Evolutionary conservation across 1,139 yeast genomes (phyloP).

Genomic region (Zhuliangozyma blackwelliae): DNA sequence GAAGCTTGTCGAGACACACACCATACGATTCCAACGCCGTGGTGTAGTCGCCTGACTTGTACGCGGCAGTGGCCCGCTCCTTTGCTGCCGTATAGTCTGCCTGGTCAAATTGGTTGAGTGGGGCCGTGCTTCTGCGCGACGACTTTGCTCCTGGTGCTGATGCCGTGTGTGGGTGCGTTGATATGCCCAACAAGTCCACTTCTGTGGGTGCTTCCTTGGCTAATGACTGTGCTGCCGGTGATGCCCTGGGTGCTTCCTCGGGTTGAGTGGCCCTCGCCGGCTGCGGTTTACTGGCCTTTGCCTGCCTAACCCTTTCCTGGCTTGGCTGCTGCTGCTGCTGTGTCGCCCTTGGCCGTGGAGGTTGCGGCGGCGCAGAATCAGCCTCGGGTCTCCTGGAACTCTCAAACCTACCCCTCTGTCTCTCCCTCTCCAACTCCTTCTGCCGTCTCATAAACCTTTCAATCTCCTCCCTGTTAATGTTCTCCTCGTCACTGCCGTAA

Average conservation of each 20-base stretch:
- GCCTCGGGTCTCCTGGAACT: conserved; percentile 1
- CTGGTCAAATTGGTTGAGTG: conserved; percentile 39
- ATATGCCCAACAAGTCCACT: conserved; percentile 23
- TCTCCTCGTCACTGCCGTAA: conserved; percentile 43
- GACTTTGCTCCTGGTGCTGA: conserved; percentile 5
- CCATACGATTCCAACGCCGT: conserved; percentile 60
- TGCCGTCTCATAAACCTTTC: conserved; percentile 36
- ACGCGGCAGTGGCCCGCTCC: conserved; percentile 57
- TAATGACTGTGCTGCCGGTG: too few relatives aligned
- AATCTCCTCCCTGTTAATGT: conserved; percentile 42
- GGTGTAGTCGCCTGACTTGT: conserved; percentile 77
- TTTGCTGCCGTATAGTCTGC: conserved; percentile 57
- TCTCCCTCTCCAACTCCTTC: conserved; percentile 35
- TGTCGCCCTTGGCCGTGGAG: background rate
- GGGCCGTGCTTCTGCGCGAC: conserved; percentile 9
- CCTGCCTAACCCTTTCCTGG: too few relatives aligned
- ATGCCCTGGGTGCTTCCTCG: too few relatives aligned
- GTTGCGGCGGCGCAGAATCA: background rate
- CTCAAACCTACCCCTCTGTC: conserved; percentile 23
- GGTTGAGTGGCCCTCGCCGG: too few relatives aligned
- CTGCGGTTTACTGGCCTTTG: background rate
- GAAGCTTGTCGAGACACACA: conserved; percentile 59
- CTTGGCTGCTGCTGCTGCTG: too few relatives aligned
- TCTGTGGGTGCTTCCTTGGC: conserved; percentile 7
- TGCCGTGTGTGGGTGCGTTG: background rate